phyloP scores from a whole-genome alignment of 495 filamentous ascomycete species.

The Daldinia childiae region DNA sequence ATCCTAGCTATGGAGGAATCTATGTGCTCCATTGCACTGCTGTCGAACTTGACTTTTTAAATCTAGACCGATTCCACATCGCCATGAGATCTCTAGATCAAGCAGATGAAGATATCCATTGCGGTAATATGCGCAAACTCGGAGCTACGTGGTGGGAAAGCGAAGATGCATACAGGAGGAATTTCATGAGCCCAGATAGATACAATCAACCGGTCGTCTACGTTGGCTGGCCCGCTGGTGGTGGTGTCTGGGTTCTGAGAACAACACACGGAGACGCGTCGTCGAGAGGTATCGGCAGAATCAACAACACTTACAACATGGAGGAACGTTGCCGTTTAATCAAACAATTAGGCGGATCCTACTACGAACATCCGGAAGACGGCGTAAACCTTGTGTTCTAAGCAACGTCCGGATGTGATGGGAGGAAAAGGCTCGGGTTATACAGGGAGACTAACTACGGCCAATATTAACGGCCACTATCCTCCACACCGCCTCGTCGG shows the following conservation, averaged over 20 bases:
- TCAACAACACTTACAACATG: constrained; percentile 42
- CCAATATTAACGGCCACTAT: not conserved
- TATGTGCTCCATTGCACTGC: constrained; percentile 34
- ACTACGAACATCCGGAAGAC: constrained; percentile 43
- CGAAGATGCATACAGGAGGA: constrained; percentile 29
- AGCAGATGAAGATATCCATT: constrained; percentile 36
- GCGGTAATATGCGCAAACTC: constrained; percentile 40
- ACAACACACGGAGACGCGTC: constrained; percentile 30
- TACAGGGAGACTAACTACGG: not conserved
- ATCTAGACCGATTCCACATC: constrained; percentile 34
- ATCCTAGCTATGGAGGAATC: constrained; percentile 39
- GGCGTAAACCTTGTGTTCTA: constrained; percentile 32
- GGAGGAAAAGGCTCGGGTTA: constrained; percentile 2
- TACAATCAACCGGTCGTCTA: constrained; percentile 25
- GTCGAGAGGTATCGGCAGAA: constrained; percentile 29
- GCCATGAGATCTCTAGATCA: constrained; percentile 31
- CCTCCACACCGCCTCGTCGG: not conserved
- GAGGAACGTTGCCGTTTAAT: constrained; percentile 46
- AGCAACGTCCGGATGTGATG: not conserved
- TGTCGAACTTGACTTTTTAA: constrained; percentile 40
- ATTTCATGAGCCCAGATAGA: constrained; percentile 23
- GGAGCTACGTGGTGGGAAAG: constrained; percentile 42
- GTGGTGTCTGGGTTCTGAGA: constrained; percentile 39
- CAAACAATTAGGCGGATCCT: constrained; percentile 40
- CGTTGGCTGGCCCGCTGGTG: constrained; percentile 36